Percentiles rank a stretch among this genome's conserved stretches.
phyloP scores from a whole-genome alignment of 1,284 basidiomycete species.

The Puccinia polysora region DNA sequence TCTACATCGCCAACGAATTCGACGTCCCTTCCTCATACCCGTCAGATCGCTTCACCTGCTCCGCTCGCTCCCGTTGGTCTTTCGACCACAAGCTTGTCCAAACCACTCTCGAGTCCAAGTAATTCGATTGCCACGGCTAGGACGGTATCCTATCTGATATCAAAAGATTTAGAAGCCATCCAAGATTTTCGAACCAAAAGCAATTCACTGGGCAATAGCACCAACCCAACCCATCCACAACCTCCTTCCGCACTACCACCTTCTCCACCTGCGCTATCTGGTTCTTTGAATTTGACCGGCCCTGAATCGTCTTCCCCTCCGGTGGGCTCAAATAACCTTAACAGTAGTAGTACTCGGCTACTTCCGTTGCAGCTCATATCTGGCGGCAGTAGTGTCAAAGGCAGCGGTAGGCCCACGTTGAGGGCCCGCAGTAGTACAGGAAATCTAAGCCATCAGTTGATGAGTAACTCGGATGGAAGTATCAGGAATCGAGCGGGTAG shows the following conservation, averaged over 20 bases:
- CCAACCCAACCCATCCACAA: not conserved
- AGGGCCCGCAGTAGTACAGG: slow-evolving; percentile 27
- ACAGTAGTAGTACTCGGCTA: not conserved
- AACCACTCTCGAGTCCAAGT: slow-evolving; percentile 30
- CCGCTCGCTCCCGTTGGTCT: not conserved
- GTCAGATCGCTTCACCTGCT: no score
- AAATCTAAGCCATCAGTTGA: slow-evolving; percentile 9
- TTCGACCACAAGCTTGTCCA: not conserved
- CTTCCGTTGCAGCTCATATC: slow-evolving; percentile 12
- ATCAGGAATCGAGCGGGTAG: slow-evolving; percentile 16
- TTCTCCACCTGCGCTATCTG: not conserved
- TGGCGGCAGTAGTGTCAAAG: not conserved
- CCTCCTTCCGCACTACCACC: not conserved
- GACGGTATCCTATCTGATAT: slow-evolving; percentile 35
- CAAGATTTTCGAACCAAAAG: slow-evolving; percentile 27
- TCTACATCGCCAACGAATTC: slow-evolving; percentile 2
- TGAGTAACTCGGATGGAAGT: not conserved
- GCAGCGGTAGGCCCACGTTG: not conserved
- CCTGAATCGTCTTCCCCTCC: no score
- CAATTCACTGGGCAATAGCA: not conserved
- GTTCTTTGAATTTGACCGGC: not conserved
- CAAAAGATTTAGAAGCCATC: slow-evolving; percentile 40
- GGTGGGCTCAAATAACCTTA: no score
- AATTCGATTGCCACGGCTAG: slow-evolving; percentile 14
- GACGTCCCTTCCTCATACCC: not conserved